Evolutionary conservation across 257 asterid genomes (phyloP), one percentile per base, ranked within the genome.

Genomic region (Thymus quinquecostatus): DNA sequence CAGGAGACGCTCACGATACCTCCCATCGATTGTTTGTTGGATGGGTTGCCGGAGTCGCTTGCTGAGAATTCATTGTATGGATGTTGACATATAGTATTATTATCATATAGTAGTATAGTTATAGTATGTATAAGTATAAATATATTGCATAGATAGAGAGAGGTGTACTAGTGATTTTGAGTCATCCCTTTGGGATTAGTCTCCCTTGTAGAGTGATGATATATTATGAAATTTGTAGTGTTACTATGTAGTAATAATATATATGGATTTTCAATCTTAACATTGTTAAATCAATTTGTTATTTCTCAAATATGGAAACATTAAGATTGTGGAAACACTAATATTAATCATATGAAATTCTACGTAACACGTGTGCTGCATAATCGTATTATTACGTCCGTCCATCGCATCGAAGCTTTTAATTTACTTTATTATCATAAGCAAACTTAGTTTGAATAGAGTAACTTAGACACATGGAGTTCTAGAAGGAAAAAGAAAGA

Each of bases 1-100:
- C 99, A 92, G 43, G 96, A 89, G 67, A 95, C 97, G 3, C 77
- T 92, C 9, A 92, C 99, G 0, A 89, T 95, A 60, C 98, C 98
- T 41, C 98, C 98, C 0, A 87, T 95, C 21, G 96, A 89, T 34
- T 95, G 98, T 64, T 77, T 95, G 69, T 92, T 77, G 13, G 97
- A 95, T 8, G 98, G 98, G 1, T 33, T 83, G 80, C 99, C 99
- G 0, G 71, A 78, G 47, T 32, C 89, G 0, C 53, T 89, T 0
- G 80, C 81, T 0, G 94, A 95, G 62, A 78, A 64, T 65, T 43
- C 85, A 29, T 67, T 61, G 5, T 79, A 73, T 61, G 82, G 74
- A n/a, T 91, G 98, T 84, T 58, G 12, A 32, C 33, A 28, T 56
- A 32, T 32, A 58, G 8, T 10, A 32, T 11, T 58, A 56, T 9